Evolutionary conservation across 106 monocot species (phyloP).

Genomic region (Acorus gramineus): DNA sequence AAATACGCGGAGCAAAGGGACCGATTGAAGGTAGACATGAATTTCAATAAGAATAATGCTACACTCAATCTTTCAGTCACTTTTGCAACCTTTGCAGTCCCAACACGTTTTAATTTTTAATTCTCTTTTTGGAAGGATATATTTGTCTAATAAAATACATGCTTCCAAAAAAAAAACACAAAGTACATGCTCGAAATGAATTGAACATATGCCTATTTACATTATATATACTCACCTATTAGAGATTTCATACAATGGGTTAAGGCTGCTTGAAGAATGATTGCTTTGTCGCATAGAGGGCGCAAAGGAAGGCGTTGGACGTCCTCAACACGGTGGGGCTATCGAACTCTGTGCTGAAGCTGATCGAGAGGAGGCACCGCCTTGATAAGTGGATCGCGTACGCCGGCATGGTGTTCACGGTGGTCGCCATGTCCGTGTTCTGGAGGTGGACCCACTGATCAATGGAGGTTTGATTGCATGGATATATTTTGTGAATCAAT

Average conservation of each 20-base stretch:
- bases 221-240: too few species aligned
- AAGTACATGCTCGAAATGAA: too few species aligned
- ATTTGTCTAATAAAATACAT: too few species aligned
- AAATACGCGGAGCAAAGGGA: slow-evolving; percentile 90
- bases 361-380: slow-evolving; percentile 83
- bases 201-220: too few species aligned
- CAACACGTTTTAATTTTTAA: too few species aligned
- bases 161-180: too few species aligned
- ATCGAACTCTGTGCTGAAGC: slow-evolving; percentile 69
- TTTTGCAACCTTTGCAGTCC: neutral
- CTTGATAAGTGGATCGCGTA: slow-evolving; percentile 91
- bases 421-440: slow-evolving; percentile 45
- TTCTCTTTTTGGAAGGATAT: too few species aligned
- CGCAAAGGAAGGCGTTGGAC: slow-evolving; percentile 82
- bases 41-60: neutral
- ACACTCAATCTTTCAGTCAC: neutral
- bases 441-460: slow-evolving; percentile 75
- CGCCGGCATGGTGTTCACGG: slow-evolving; percentile 51
- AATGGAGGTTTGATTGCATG: too few species aligned
- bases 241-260: neutral
- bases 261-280: neutral
- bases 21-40: slow-evolving; percentile 52
- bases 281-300: slow-evolving; percentile 27
- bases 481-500: too few species aligned
- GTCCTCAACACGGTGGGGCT: slow-evolving; percentile 80